Base-by-base conservation (phyloP, 2,329 filamentous ascomycete species). In the Chrysoporthe cubensis region DNA sequence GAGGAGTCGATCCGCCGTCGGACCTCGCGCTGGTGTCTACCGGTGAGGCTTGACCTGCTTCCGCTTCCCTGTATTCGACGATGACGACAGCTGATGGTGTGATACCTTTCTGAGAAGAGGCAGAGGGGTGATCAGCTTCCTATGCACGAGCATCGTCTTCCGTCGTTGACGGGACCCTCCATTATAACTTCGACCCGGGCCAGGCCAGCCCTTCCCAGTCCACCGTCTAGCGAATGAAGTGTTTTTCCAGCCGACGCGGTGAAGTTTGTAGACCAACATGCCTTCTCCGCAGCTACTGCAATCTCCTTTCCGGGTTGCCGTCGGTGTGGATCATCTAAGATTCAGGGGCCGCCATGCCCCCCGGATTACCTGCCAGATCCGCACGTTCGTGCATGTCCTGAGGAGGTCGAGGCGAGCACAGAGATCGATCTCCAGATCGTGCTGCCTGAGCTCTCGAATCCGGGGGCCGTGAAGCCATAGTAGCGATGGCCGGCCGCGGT, bases 251-350 rank as follows among this genome's bases (percentile, higher is more conserved):
- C 50, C 32, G 40, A 46, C 40, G 32, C 50, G 62, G 62, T 64
- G 50, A 58, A n/a, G 42, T 14, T 46, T 46, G 59, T 16, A 44
- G 48, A 46, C 62, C 62, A 64, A 61, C 42, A 46, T n/a, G 11
- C 26, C 50, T 14, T 57, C 62, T 64, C 62, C 62, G 62, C 62
- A 64, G 58, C 40, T 44, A 37, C 46, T 57, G 48, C 50, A 46
- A 56, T 64, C 62, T 56, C 62, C 62, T 64, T 57, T 64, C 54
- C 62, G 50, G 40, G 62, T 57, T 58, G 62, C 52, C 62, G 52
- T 64, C 62, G 62, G 62, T 64, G 62, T 64, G 62, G 62, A 8
- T 52, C 40, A 57, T 42, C 46, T 64, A 64, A 57, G 14, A 48
- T 57, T 57, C 62, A 57, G 50, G 62, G 52, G 62, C 57, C 40